phyloP scores from a whole-genome alignment of 2,329 filamentous ascomycete species.

The Cordyceps farinosa region DNA sequence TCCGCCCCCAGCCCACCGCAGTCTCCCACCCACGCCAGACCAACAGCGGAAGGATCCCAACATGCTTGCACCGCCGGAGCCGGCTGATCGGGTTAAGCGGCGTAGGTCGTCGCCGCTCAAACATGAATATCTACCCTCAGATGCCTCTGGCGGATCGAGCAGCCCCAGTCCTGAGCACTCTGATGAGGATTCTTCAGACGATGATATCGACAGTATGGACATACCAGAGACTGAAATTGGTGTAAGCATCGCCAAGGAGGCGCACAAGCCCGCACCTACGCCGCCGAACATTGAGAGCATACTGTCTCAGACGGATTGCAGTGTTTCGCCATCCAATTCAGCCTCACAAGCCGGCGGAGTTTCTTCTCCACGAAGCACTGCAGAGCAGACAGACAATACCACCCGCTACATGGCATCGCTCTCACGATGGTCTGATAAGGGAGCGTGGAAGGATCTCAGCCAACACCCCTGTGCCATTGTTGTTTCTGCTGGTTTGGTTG shows the following conservation, averaged over 20 bases:
- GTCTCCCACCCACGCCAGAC: constrained; percentile 31
- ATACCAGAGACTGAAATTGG: constrained; percentile 57
- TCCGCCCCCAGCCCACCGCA: constrained; percentile 53
- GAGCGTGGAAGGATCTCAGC: constrained; percentile 57
- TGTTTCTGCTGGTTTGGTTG: constrained; percentile 56
- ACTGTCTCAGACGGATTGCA: constrained; percentile 51
- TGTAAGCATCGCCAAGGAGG: constrained; percentile 48
- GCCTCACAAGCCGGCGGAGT: constrained; percentile 67
- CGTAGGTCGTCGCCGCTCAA: constrained; percentile 90
- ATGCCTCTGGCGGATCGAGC: constrained; percentile 53
- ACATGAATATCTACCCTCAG: constrained; percentile 92
- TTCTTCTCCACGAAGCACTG: constrained; percentile 37
- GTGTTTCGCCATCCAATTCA: constrained; percentile 74
- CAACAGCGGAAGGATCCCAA: constrained; percentile 30
- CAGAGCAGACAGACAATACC: constrained; percentile 38
- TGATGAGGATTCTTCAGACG: constrained; percentile 39
- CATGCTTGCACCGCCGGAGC: constrained; percentile 22
- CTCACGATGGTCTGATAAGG: constrained; percentile 61
- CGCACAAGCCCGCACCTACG: constrained; percentile 20
- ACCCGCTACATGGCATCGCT: constrained; percentile 51
- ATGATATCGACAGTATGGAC: constrained; percentile 56
- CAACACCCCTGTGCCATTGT: constrained; percentile 51
- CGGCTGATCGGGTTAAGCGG: constrained; percentile 52
- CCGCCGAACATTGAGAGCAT: constrained; percentile 35
- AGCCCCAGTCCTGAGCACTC: constrained; percentile 55